These are phyloP conservation scores for Fusarium tricinctum DNA, from an alignment of 2,329 filamentous ascomycete genomes.

Conservation along the genomic window DNA sequence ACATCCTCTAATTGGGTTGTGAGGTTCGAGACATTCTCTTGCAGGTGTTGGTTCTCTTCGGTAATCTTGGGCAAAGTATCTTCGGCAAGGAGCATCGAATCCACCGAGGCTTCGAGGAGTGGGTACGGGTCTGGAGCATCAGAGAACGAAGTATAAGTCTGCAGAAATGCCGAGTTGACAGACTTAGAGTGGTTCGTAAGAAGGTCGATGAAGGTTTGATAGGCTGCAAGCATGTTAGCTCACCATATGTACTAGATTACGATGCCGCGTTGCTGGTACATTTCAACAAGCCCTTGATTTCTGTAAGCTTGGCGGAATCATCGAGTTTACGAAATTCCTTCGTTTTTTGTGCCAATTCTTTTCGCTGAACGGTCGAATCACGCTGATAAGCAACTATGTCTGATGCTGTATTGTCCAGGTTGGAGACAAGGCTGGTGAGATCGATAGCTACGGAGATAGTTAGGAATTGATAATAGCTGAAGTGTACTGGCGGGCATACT, in stretches of 20 bases:
- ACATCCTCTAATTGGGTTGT: constrained; percentile 86
- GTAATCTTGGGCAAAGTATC: constrained; percentile 91
- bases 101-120: constrained; percentile 93
- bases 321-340: constrained; percentile 98
- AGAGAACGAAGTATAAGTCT: constrained; percentile 91
- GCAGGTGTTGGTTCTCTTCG: constrained; percentile 90
- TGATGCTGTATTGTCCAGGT: constrained; percentile 91
- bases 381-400: constrained; percentile 94
- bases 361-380: constrained; percentile 94
- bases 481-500: constrained; percentile 66
- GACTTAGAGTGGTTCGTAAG: constrained; percentile 96
- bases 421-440: constrained; percentile 84
- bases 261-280: constrained; percentile 60
- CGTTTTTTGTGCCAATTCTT: constrained; percentile 98
- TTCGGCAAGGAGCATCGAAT: constrained; percentile 91
- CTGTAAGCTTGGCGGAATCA: constrained; percentile 85
- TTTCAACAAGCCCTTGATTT: constrained; percentile 92
- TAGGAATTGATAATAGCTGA: constrained; percentile 23
- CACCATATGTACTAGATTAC: not conserved
- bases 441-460: constrained; percentile 77
- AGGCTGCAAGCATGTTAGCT: constrained; percentile 69
- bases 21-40: constrained; percentile 80
- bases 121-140: constrained; percentile 98
- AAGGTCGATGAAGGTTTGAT: constrained; percentile 97
- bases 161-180: constrained; percentile 91